Evolutionary conservation across 768 basidiomycete genomes (phyloP).

Genomic region (Collybia sp.): DNA sequence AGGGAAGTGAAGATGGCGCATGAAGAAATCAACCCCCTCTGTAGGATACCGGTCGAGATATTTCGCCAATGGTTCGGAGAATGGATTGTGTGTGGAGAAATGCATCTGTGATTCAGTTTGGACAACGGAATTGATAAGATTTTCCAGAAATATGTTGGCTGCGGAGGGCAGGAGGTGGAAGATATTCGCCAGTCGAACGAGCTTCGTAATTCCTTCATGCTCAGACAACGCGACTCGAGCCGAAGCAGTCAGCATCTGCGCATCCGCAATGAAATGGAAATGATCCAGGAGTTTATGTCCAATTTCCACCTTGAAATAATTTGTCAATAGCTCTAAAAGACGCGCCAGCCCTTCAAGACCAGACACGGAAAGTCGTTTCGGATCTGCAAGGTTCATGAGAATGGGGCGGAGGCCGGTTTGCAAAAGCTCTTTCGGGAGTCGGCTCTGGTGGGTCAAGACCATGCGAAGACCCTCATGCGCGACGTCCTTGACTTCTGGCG

Average conservation of each 20-base stretch:
- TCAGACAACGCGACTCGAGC: conserved; percentile 78
- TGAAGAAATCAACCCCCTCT: conserved; percentile 83
- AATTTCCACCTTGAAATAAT: conserved; percentile 99
- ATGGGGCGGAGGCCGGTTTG: conserved; percentile 96
- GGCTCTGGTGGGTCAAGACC: conserved; percentile 84
- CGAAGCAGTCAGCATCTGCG: conserved; percentile 76
- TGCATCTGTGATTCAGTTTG: conserved; percentile 91
- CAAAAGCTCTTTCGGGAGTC: conserved; percentile 90
- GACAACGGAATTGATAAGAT: conserved; percentile 83
- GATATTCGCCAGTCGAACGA: conserved; percentile 93
- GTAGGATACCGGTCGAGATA: conserved; percentile 88
- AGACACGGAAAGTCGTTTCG: conserved; percentile 87
- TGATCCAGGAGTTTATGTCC: conserved; percentile 96
- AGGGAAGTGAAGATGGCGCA: conserved; percentile 72
- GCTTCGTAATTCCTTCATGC: conserved; percentile 87
- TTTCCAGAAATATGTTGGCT: conserved; percentile 87
- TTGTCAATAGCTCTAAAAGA: conserved; percentile 88
- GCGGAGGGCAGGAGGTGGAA: conserved; percentile 94
- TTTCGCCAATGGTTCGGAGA: conserved; percentile 87
- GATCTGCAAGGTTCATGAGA: conserved; percentile 95
- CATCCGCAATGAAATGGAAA: conserved; percentile 88
- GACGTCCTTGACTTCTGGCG: conserved; percentile 88
- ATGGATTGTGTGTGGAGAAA: conserved; percentile 85
- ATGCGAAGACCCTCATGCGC: conserved; percentile 90
- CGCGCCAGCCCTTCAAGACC: conserved; percentile 93